A percentile compares a stretch with the other conserved stretches of the same genome.
phyloP scores from a whole-genome alignment of 139 green algal genomes.

The Volvox reticuliferus region DNA sequence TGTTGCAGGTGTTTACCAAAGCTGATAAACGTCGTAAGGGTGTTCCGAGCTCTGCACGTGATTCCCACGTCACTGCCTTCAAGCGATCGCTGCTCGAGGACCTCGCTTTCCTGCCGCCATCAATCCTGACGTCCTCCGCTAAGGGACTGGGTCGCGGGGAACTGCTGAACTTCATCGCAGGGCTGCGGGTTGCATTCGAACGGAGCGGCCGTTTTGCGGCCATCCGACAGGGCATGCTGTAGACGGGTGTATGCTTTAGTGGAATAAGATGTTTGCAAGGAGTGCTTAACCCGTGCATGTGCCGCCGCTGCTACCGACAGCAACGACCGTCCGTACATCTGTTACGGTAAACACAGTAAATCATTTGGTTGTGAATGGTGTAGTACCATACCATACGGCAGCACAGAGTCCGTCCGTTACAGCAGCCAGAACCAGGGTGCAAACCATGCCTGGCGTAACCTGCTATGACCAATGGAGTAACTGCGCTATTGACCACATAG shows the following conservation, averaged over 20 bases:
- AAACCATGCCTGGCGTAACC: no score
- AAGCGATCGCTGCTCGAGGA: constrained; percentile 58
- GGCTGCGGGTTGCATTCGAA: constrained; percentile 63
- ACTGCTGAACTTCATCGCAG: constrained; percentile 74
- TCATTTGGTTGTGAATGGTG: no score
- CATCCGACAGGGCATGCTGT: constrained; percentile 34
- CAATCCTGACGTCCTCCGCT: constrained; percentile 63
- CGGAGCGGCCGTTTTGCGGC: constrained; percentile 20
- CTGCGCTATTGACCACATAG: no score
- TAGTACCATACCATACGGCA: no score
- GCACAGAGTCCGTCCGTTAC: no score
- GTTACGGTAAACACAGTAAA: no score
- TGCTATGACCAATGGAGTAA: no score
- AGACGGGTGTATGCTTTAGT: background rate
- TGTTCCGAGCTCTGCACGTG: background rate
- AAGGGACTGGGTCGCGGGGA: constrained; percentile 65
- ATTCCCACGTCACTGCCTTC: constrained; percentile 75
- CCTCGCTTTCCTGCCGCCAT: constrained; percentile 68
- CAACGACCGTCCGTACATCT: no score
- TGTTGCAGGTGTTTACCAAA: constrained; percentile 56
- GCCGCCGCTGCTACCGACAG: no score
- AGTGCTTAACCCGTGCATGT: no score
- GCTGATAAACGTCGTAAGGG: constrained; percentile 85
- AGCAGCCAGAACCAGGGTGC: no score
- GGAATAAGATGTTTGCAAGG: no score